Evolutionary conservation across 768 basidiomycete genomes (phyloP).

Genomic region (Leucogyrophana mollusca): DNA sequence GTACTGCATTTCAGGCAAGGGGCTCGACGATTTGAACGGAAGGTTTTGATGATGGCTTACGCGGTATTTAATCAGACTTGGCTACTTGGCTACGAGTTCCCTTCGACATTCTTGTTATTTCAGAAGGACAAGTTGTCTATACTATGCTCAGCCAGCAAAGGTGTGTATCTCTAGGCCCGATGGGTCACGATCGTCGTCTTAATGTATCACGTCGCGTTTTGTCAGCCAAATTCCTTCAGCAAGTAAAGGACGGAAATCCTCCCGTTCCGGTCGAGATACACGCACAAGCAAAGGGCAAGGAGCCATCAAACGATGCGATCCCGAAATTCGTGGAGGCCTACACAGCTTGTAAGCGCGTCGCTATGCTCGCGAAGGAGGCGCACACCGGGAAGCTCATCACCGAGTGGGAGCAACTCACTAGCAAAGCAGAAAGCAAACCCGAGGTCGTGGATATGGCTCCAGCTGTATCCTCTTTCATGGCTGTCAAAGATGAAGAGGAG

Average conservation of each 20-base stretch:
- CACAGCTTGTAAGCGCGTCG: conserved; percentile 63
- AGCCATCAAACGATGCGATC: conserved; percentile 70
- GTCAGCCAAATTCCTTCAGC: conserved; percentile 82
- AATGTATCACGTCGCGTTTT: conserved; percentile 13
- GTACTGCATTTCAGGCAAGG: conserved; percentile 86
- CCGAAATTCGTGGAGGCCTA: conserved; percentile 66
- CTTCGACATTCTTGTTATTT: conserved; percentile 87
- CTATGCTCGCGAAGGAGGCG: conserved; percentile 77
- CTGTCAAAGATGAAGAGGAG: conserved; percentile 90
- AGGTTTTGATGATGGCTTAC: conserved; percentile 4
- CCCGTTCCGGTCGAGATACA: conserved; percentile 72
- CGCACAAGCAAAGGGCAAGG: conserved; percentile 78
- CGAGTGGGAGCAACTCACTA: conserved; percentile 78
- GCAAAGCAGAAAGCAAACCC: conserved; percentile 55
- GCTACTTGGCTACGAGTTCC: conserved; percentile 97
- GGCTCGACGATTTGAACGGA: background rate
- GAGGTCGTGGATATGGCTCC: conserved; percentile 78
- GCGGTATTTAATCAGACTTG: conserved; percentile 63
- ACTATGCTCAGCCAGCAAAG: conserved; percentile 87
- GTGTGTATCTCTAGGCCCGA: conserved; percentile 36
- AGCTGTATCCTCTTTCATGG: conserved; percentile 75
- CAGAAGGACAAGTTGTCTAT: conserved; percentile 74
- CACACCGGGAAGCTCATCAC: conserved; percentile 82
- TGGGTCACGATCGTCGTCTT: conserved; percentile 5
- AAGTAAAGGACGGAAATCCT: conserved; percentile 59